Conservation (phyloP, 305 asterid genomes). For the Solanum aculeatissimum region DNA sequence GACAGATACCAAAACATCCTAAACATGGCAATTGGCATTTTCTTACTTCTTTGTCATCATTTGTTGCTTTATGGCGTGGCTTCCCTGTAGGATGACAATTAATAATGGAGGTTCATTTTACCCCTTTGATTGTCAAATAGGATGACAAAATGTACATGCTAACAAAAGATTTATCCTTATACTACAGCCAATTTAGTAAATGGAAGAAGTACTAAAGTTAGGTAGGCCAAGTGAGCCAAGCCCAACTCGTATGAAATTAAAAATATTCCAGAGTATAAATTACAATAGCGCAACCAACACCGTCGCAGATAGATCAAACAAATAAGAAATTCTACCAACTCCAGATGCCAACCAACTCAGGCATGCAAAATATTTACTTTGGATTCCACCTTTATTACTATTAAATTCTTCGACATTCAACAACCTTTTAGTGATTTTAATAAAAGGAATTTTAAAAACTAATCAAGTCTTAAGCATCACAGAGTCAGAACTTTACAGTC, state of each 20-base stretch:
- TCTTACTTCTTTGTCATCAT: neutral
- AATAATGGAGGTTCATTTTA: neutral
- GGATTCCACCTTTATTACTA: slow-evolving; percentile 10
- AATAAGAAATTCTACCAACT: neutral
- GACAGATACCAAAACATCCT: neutral
- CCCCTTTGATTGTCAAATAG: neutral
- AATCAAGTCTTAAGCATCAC: neutral
- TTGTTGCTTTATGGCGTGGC: neutral
- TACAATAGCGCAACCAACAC: neutral
- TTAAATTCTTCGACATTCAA: neutral
- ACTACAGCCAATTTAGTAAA: neutral
- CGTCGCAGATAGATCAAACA: neutral
- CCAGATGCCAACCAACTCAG: neutral
- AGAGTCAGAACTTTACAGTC: neutral
- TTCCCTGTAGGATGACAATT: neutral
- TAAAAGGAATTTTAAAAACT: neutral
- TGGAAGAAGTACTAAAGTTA: neutral
- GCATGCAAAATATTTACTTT: neutral
- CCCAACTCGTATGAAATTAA: neutral
- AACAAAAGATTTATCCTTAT: neutral
- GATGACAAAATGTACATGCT: neutral
- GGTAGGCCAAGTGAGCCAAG: neutral
- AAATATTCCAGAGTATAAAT: neutral
- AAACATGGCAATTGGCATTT: neutral
- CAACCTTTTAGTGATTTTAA: neutral